phyloP scores from a whole-genome alignment of 2,329 filamentous ascomycete genomes.

The Torrubiellomyces zombiae region DNA sequence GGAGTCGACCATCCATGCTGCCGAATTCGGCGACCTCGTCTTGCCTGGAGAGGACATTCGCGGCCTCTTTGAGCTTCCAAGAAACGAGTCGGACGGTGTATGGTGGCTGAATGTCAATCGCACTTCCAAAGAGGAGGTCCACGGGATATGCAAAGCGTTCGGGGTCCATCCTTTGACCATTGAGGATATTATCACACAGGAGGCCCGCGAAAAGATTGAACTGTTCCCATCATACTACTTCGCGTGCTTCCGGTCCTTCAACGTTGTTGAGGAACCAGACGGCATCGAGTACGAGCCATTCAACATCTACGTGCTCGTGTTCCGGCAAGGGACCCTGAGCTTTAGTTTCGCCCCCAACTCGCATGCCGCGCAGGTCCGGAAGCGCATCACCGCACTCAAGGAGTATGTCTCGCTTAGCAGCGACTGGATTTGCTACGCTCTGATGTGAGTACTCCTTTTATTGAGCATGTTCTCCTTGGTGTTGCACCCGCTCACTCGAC shows the following conservation, averaged over 20 bases:
- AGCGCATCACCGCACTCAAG: slow-evolving; percentile 79
- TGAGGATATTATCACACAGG: slow-evolving; percentile 89
- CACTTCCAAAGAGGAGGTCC: slow-evolving; percentile 75
- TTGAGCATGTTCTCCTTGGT: no score
- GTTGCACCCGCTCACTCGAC: no score
- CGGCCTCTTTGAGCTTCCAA: slow-evolving; percentile 60
- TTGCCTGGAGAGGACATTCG: slow-evolving; percentile 81
- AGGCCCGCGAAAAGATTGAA: slow-evolving; percentile 95
- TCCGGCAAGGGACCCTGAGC: slow-evolving; percentile 84
- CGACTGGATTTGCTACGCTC: slow-evolving; percentile 97
- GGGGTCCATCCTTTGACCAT: slow-evolving; percentile 89
- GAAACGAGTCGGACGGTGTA: slow-evolving; percentile 56
- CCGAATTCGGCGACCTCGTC: slow-evolving; percentile 73
- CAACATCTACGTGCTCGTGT: slow-evolving; percentile 94
- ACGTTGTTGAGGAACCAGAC: slow-evolving; percentile 56
- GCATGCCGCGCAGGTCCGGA: slow-evolving; percentile 77
- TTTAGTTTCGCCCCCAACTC: slow-evolving; percentile 84
- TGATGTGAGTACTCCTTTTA: slow-evolving; percentile 50
- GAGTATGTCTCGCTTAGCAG: slow-evolving; percentile 90
- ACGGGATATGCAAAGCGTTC: slow-evolving; percentile 81
- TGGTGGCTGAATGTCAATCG: slow-evolving; percentile 97
- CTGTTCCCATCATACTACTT: slow-evolving; percentile 97
- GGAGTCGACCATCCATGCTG: slow-evolving; percentile 83
- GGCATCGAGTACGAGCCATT: slow-evolving; percentile 81
- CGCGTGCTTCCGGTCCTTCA: slow-evolving; percentile 91